A percentile compares a stretch with the other conserved stretches of the same genome.
These are phyloP conservation scores for Sanghuangporus baumii DNA, from an alignment of 1,284 basidiomycete genomes.

Conservation along the genomic window DNA sequence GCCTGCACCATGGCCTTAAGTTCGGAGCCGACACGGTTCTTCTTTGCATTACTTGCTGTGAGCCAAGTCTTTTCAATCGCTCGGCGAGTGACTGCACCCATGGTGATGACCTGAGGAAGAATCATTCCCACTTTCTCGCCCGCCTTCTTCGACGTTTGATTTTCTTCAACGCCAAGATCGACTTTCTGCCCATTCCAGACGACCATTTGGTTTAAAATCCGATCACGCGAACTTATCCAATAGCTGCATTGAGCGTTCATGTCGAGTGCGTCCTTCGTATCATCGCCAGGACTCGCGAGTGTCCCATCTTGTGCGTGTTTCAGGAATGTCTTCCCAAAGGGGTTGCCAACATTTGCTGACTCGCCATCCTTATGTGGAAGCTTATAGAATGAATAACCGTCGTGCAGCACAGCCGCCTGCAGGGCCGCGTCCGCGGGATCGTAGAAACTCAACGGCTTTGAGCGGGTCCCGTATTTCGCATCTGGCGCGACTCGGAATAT, in stretches of 20 bases:
- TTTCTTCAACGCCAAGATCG: constrained; percentile 42
- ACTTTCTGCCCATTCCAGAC: constrained; percentile 65
- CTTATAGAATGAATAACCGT: constrained; percentile 74
- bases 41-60: constrained; percentile 97
- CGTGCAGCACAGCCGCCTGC: constrained; percentile 37
- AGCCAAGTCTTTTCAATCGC: constrained; percentile 99
- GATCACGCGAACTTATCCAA: constrained; percentile 93
- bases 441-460: constrained; percentile 46
- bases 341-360: constrained; percentile 88
- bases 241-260: constrained; percentile 97
- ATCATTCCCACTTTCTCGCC: constrained; percentile 81
- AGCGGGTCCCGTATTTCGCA: constrained; percentile 34
- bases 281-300: constrained; percentile 70
- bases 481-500: constrained; percentile 67
- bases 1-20: constrained; percentile 97
- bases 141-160: constrained; percentile 23
- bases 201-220: constrained; percentile 92
- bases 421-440: constrained; percentile 57
- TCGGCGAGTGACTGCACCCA: constrained; percentile 97
- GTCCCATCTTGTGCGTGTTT: constrained; percentile 85
- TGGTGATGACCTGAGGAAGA: constrained; percentile 92
- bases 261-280: constrained; percentile 81
- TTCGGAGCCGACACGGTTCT: constrained; percentile 95
- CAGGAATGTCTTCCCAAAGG: constrained; percentile 87
- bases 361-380: constrained; percentile 96